Conservation (phyloP, 2,329 filamentous ascomycete species). For the Leptographium radiaticola region DNA sequence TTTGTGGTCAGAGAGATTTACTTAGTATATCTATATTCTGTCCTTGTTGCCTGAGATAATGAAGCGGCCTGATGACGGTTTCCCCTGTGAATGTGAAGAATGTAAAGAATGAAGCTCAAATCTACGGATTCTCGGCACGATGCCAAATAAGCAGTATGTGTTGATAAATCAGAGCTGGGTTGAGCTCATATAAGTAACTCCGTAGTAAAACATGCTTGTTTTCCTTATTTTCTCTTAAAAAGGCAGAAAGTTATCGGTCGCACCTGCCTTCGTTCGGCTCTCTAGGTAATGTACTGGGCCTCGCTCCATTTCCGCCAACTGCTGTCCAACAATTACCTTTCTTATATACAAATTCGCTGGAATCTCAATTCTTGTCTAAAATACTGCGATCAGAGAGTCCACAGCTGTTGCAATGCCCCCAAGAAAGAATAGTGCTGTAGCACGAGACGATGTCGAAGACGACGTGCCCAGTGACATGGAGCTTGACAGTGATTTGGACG, state of each 20-base stretch:
- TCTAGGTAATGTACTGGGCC: not conserved
- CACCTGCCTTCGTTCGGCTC: not conserved
- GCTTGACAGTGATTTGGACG: conserved; percentile 2
- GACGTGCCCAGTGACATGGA: conserved; percentile 1
- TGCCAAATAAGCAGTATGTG: too few species aligned
- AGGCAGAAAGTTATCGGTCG: not conserved
- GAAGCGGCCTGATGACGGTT: too few species aligned
- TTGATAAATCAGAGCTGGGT: too few species aligned
- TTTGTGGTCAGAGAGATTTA: too few species aligned
- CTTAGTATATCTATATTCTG: too few species aligned
- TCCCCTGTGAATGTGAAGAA: too few species aligned
- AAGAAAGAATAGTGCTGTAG: not conserved
- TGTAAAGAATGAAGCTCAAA: too few species aligned
- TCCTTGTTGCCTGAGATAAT: too few species aligned
- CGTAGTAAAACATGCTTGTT: too few species aligned
- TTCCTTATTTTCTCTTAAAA: too few species aligned
- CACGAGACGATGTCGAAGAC: not conserved
- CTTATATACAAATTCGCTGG: not conserved
- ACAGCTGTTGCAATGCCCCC: not conserved
- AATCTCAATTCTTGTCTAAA: not conserved
- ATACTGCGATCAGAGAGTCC: not conserved
- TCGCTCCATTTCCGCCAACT: not conserved
- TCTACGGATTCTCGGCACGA: too few species aligned
- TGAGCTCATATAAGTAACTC: too few species aligned
- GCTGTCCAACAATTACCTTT: not conserved